Percentiles rank a stretch among this genome's conserved stretches.
phyloP scores from a whole-genome alignment of 2,329 filamentous ascomycete genomes.

The Aspergillus fumigatus region DNA sequence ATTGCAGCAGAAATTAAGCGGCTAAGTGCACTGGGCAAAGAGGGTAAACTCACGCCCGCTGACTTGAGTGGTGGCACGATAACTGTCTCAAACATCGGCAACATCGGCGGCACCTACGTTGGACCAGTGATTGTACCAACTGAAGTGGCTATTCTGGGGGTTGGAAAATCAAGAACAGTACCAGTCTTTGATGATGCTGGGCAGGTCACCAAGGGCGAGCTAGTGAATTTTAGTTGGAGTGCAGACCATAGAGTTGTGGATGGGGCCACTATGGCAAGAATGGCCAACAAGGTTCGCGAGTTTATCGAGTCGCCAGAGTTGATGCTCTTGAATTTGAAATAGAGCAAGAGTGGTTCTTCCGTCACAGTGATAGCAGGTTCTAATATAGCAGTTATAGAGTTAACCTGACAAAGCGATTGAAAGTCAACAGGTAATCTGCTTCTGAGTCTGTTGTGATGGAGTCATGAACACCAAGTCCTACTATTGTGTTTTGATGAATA shows the following conservation, averaged over 20 bases:
- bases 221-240: slow-evolving; percentile 92
- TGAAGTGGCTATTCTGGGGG: slow-evolving; percentile 86
- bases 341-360: background rate
- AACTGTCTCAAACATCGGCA: slow-evolving; percentile 94
- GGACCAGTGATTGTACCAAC: slow-evolving; percentile 85
- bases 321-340: slow-evolving; percentile 71
- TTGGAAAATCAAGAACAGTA: slow-evolving; percentile 74
- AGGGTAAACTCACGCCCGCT: slow-evolving; percentile 67
- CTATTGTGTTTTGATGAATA: background rate
- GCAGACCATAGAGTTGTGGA: slow-evolving; percentile 93
- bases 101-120: slow-evolving; percentile 87
- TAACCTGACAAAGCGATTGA: background rate
- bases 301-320: slow-evolving; percentile 79
- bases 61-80: slow-evolving; percentile 87
- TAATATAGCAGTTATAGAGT: background rate
- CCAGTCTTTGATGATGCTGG: slow-evolving; percentile 65
- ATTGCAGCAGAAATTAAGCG: slow-evolving; percentile 73
- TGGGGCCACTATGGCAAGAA: slow-evolving; percentile 88
- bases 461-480: background rate
- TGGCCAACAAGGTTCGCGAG: slow-evolving; percentile 72
- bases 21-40: slow-evolving; percentile 66
- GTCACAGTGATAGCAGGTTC: background rate
- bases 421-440: background rate
- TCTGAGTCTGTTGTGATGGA: background rate
- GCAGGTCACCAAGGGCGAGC: slow-evolving; percentile 68